Base-by-base conservation (phyloP, 2,329 filamentous ascomycete species). In the Arthrobotrys sphaeroides region DNA sequence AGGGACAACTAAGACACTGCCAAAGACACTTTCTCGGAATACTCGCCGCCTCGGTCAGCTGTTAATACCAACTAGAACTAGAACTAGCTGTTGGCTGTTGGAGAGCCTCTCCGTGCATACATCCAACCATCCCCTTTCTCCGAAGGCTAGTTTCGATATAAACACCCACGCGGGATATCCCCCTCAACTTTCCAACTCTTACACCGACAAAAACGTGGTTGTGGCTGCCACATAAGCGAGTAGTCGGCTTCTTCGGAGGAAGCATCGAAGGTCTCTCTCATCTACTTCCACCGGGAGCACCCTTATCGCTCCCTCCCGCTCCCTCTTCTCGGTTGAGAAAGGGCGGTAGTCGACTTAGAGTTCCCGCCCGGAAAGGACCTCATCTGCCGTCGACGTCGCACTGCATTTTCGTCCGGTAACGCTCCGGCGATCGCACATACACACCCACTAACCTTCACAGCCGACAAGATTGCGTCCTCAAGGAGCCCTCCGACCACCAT, bases 391-490 rank as follows among this genome's bases (percentile, higher is more conserved):
- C 43, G 10, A 40, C 36, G 36, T 13, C 13, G 5, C n/a, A n/a
- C n/a, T n/a, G n/a, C 43, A n/a, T 13, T 26, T n/a, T 22, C 20
- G 9, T 24, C 51, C 51, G 51, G 51, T 9, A 24, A 55, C n/a
- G n/a, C 9, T 36, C 49, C 49, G 47, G 47, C 40, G 47, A 55
- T 55, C 28, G 2, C 2, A n/a, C 9, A 26, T 43, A 40, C 26
- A 36, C 18, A 36, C 40, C 31, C n/a, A 10, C 6, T 18, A 33
- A 38, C 51, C 2, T 38, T 28, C 22, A 59, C 51, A 74, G 49
- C 64, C 70, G 62, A 33, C 70, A 68, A 74, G 55, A 74, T 74
- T 74, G 55, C 62, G 45, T 55, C 62, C 64, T 74, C 55, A 74
- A 43, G 62, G 16, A 59, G 49, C 24, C 10, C 55, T 7, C 62